phyloP scores from a whole-genome alignment of 1,284 basidiomycete species.

The Ustilago hordei region DNA sequence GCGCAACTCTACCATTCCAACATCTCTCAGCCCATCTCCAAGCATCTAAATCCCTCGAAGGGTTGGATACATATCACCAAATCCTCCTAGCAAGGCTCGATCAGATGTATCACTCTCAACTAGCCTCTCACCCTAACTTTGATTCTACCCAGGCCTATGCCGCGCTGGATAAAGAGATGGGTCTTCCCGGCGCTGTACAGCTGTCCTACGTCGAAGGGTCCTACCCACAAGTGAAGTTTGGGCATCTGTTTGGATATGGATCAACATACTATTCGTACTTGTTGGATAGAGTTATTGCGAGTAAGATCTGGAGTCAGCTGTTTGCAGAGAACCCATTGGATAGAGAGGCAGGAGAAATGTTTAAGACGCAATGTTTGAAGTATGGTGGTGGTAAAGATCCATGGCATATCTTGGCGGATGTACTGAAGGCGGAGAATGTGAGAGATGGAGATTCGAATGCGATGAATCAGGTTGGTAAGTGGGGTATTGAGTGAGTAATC shows the following conservation, averaged over 20 bases:
- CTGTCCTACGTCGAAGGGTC: slow-evolving; percentile 34
- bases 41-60: slow-evolving; percentile 50
- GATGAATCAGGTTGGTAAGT: slow-evolving; percentile 84
- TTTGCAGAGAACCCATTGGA: slow-evolving; percentile 73
- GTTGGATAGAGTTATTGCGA: slow-evolving; percentile 94
- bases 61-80: slow-evolving; percentile 86
- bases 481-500: slow-evolving; percentile 47
- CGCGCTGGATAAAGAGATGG: slow-evolving; percentile 41
- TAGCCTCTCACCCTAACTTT: slow-evolving; percentile 70
- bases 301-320: slow-evolving; percentile 83
- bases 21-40: slow-evolving; percentile 70
- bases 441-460: slow-evolving; percentile 75
- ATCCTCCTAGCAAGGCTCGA: slow-evolving; percentile 90
- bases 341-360: slow-evolving; percentile 77
- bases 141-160: slow-evolving; percentile 76
- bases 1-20: slow-evolving; percentile 79
- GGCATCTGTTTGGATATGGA: slow-evolving; percentile 94
- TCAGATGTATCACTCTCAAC: slow-evolving; percentile 86
- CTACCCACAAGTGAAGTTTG: slow-evolving; percentile 89
- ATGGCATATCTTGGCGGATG: slow-evolving; percentile 87
- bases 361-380: slow-evolving; percentile 80
- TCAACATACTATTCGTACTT: slow-evolving; percentile 98
- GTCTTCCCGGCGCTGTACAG: slow-evolving; percentile 27
- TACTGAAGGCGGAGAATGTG: slow-evolving; percentile 72
- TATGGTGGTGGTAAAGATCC: slow-evolving; percentile 92